Evolutionary conservation across 2,329 filamentous ascomycete genomes (phyloP).

Genomic region (Penicillium occitanis): DNA sequence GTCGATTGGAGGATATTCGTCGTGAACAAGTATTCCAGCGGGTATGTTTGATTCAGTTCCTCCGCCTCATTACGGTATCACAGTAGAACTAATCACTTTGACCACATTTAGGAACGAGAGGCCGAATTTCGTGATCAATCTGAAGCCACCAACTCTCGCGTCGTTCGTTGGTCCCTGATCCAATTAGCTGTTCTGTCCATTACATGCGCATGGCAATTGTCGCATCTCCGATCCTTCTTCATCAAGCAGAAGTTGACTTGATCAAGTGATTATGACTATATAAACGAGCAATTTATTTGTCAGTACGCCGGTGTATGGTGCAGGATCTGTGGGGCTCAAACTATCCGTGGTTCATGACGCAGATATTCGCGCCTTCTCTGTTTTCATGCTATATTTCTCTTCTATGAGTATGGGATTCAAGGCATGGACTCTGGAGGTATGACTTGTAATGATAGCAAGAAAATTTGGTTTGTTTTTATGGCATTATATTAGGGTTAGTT

Average conservation of each 20-base stretch:
- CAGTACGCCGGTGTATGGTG: not conserved
- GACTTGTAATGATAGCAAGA: conserved; percentile 20
- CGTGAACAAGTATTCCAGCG: conserved; percentile 96
- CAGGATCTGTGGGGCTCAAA: not conserved
- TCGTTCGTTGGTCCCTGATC: conserved; percentile 90
- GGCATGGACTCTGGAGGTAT: not conserved
- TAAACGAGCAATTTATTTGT: not conserved
- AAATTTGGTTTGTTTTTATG: conserved; percentile 2
- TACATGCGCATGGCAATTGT: conserved; percentile 96
- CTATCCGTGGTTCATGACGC: not conserved
- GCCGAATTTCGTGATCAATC: conserved; percentile 98
- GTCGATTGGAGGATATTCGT: conserved; percentile 80
- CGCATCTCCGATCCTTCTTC: conserved; percentile 94
- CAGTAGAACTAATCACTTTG: not conserved
- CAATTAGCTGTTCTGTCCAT: conserved; percentile 80
- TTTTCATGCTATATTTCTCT: not conserved
- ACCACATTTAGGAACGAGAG: conserved; percentile 76
- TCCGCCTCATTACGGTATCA: not conserved
- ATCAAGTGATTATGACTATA: conserved; percentile 5
- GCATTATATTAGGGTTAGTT: conserved; percentile 9
- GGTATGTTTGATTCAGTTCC: conserved; percentile 50
- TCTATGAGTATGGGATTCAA: not conserved
- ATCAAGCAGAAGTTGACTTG: conserved; percentile 99
- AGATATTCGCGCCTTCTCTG: not conserved
- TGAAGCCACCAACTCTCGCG: conserved; percentile 85